These are phyloP conservation scores for Phytomonas sp. DNA, from an alignment of 208 protist species.

Conservation along the genomic window DNA sequence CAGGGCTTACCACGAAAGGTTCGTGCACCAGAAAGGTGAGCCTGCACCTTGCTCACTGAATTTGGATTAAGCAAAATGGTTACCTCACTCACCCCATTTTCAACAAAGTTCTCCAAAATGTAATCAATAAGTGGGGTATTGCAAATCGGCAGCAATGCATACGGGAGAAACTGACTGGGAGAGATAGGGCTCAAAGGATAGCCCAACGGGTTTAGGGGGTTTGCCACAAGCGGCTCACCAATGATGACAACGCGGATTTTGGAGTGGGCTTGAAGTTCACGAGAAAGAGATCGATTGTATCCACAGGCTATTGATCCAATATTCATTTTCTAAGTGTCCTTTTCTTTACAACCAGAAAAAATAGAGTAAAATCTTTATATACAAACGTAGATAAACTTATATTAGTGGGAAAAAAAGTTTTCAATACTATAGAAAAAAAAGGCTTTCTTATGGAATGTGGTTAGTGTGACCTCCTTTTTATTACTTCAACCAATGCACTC, in stretches of 20 bases:
- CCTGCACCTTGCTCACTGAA: conserved; percentile 32
- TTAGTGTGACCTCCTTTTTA: conserved; percentile 2
- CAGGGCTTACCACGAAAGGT: conserved; percentile 57
- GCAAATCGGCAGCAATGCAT: conserved; percentile 74
- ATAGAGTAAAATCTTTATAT: conserved; percentile 1
- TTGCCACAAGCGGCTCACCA: conserved; percentile 46
- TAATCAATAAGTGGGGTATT: conserved; percentile 86
- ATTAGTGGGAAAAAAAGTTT: not conserved
- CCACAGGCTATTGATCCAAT: not conserved
- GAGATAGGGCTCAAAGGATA: conserved; percentile 57
- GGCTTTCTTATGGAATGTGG: not conserved
- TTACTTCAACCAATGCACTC: not conserved
- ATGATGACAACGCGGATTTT: conserved; percentile 58
- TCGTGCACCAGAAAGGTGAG: conserved; percentile 44
- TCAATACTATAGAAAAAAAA: not conserved
- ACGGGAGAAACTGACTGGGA: conserved; percentile 44
- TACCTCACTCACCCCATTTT: conserved; percentile 65
- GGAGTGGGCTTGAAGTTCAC: conserved; percentile 11
- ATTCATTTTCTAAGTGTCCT: conserved; percentile 10
- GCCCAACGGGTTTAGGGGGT: not conserved
- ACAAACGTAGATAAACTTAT: not conserved
- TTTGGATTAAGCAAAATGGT: conserved; percentile 51
- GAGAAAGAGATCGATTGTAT: conserved; percentile 9
- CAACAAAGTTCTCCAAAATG: conserved; percentile 71
- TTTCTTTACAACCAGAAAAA: conserved; percentile 7